Evolutionary conservation across 768 basidiomycete species (phyloP).

Genomic region (Candolleomyces efflorescens): DNA sequence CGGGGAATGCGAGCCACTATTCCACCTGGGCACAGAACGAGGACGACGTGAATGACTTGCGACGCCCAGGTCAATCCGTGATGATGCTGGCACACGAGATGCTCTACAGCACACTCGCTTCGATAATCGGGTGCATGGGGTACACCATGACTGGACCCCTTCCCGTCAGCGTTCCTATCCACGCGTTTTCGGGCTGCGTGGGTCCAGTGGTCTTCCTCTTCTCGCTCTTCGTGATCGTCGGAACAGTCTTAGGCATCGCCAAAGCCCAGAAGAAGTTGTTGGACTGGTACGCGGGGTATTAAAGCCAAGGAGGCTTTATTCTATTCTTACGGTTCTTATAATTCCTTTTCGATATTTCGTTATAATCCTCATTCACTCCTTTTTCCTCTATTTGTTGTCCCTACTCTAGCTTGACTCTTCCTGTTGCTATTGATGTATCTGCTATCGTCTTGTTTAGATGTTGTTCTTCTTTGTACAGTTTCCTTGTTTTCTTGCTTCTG

Average conservation of each 20-base stretch:
- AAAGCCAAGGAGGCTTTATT: not conserved
- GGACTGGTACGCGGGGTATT: conserved; percentile 5
- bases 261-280: not conserved
- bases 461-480: too few species aligned
- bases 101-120: not conserved
- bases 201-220: not conserved
- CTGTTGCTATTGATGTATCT: too few species aligned
- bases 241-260: not conserved
- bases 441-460: too few species aligned
- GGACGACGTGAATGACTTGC: not conserved
- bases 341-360: not conserved
- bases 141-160: not conserved
- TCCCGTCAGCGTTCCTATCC: not conserved
- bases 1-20: not conserved
- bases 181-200: not conserved
- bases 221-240: not conserved
- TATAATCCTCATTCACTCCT: not conserved
- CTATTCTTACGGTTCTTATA: not conserved
- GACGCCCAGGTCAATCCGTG: not conserved
- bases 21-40: not conserved
- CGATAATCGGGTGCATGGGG: not conserved
- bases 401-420: too few species aligned
- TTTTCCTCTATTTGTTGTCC: too few species aligned
- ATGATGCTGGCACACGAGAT: not conserved
- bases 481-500: too few species aligned